Evolutionary conservation across 148 eudicot species (phyloP), one percentile per base, ranked within the genome.

Genomic region (Camellia lanceoleosa): DNA sequence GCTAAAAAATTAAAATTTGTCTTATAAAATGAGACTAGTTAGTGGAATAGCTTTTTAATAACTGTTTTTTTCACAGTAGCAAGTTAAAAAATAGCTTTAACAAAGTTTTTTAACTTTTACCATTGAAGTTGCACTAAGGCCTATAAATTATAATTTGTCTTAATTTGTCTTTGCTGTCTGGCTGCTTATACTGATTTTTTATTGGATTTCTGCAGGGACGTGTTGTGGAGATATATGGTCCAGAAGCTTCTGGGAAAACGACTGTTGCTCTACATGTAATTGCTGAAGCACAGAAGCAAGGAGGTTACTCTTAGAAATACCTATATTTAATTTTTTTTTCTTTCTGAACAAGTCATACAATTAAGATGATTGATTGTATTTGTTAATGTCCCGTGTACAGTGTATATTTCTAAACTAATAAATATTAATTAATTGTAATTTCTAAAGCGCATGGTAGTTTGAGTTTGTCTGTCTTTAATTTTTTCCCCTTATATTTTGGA

Each of bases 191-290:
- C 11, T 41, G 61, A 20, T 20, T 68, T 7, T 66, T 59, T 20
- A 1, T 67, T 69, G 76, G 20, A n/a, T 85, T 76, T 59, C 20
- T 83, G 44, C 84, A 96, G 99, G 99, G 99, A 64, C 98, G 99
- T 73, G 99, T 96, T 74, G 84, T 93, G 62, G 99, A 96, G 91
- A 81, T 96, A 76, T 96, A 85, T 86, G 99, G 99, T 70, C 98
- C 99, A 38, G 99, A 96, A 87, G 99, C 99, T 81, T 96, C 98
- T 81, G 99, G 99, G 78, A 96, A 96, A 88, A 96, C 99, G 78
- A 96, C 99, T 38, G 92, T 96, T 87, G 91, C 93, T 43, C 90
- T 96, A 56, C 99, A 96, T 84, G 95, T 90, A 76, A 93, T 96
- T 85, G 97, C 99, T 30, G 97, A 93, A 86, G 90, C 99, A 54